A percentile compares a stretch with the other conserved stretches of the same genome.
These are phyloP conservation scores for Penicillium fimorum DNA, from an alignment of 495 filamentous ascomycete genomes.

Conservation along the genomic window DNA sequence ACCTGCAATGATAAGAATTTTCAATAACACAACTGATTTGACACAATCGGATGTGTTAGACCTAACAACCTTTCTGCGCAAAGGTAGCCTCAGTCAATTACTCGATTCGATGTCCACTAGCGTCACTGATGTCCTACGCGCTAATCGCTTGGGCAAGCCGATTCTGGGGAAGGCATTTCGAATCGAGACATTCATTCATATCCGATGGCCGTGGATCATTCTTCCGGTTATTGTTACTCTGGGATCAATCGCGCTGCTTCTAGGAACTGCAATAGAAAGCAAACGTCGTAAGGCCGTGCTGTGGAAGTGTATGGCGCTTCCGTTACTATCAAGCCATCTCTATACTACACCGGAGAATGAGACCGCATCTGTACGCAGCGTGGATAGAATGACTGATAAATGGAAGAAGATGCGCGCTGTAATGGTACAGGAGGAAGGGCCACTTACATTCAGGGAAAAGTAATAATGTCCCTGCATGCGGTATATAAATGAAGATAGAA, in stretches of 20 bases:
- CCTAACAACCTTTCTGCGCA: neutral
- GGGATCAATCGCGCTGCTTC: neutral
- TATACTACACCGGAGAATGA: neutral
- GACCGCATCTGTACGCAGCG: neutral
- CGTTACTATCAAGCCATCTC: neutral
- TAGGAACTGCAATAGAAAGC: neutral
- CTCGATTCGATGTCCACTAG: neutral
- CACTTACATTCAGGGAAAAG: neutral
- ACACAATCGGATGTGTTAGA: too few relatives aligned
- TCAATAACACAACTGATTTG: neutral
- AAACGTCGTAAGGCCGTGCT: neutral
- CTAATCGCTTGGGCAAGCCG: neutral
- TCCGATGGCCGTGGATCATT: constrained; percentile 13
- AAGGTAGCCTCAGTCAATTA: neutral
- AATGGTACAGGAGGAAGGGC: neutral
- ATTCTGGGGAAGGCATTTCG: constrained; percentile 1
- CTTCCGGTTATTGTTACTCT: neutral
- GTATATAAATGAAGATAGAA: too few relatives aligned
- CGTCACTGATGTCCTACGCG: neutral
- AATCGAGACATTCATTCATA: constrained; percentile 4
- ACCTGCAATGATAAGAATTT: neutral
- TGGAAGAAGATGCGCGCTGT: neutral
- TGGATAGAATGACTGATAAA: neutral
- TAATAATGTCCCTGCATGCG: neutral
- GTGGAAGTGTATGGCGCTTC: neutral